Evolutionary conservation across 208 protist species (phyloP).

Genomic region (Histomonas meleagridis): DNA sequence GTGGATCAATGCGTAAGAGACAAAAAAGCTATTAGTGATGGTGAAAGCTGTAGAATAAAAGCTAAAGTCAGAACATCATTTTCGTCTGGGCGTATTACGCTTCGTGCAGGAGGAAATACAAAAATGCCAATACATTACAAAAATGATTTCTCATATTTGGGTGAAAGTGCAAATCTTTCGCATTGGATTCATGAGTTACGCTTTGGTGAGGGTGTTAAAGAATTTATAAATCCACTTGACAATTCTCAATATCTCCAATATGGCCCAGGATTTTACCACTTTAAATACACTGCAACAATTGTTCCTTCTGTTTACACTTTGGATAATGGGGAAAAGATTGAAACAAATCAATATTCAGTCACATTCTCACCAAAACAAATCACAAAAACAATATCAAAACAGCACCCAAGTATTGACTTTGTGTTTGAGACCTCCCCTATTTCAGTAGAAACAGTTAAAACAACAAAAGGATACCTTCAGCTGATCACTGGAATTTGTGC

Average conservation of each 20-base stretch:
- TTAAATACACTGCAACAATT: slow-evolving; percentile 61
- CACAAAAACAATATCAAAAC: background rate
- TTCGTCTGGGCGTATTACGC: background rate
- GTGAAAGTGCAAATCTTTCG: background rate
- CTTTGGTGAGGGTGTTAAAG: slow-evolving; percentile 61
- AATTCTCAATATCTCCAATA: background rate
- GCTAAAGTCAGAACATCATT: background rate
- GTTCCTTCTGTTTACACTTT: slow-evolving; percentile 59
- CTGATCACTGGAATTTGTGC: slow-evolving; percentile 76
- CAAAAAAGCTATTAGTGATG: background rate
- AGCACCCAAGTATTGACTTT: slow-evolving; percentile 63
- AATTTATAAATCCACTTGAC: slow-evolving; percentile 60
- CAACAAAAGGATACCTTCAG: slow-evolving; percentile 61
- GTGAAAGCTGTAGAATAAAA: background rate
- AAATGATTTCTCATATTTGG: slow-evolving; percentile 5
- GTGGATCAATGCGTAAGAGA: slow-evolving; percentile 4
- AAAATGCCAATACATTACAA: background rate
- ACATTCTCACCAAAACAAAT: background rate
- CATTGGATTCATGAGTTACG: slow-evolving; percentile 57
- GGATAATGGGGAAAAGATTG: slow-evolving; percentile 41
- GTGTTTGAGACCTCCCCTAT: slow-evolving; percentile 74
- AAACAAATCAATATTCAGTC: slow-evolving; percentile 63
- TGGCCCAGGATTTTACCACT: slow-evolving; percentile 46
- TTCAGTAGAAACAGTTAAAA: slow-evolving; percentile 61
- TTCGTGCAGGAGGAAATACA: background rate